These are phyloP conservation scores for Cryomyces minteri DNA, from an alignment of 495 filamentous ascomycete species.

Conservation along the genomic window DNA sequence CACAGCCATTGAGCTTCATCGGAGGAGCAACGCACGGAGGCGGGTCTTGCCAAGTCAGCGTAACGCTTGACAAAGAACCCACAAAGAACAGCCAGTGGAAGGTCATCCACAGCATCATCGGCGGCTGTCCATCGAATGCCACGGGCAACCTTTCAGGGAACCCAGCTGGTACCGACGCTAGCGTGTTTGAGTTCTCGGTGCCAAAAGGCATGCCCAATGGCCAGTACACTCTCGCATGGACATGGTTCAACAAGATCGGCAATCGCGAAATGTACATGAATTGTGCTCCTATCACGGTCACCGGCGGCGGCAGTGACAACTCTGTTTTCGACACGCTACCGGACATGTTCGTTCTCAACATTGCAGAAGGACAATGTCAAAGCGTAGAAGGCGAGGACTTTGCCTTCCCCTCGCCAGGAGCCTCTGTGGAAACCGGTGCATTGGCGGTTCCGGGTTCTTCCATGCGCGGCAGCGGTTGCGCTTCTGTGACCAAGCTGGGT, in stretches of 20 bases:
- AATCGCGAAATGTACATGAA: constrained; percentile 92
- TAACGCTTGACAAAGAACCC: constrained; percentile 43
- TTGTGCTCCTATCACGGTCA: constrained; percentile 58
- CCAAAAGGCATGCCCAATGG: constrained; percentile 38
- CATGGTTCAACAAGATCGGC: constrained; percentile 81
- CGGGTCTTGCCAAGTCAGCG: constrained; percentile 69
- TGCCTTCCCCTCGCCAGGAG: constrained; percentile 36
- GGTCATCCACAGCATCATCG: constrained; percentile 67
- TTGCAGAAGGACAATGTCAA: constrained; percentile 32
- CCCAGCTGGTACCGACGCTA: background rate
- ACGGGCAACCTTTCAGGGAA: constrained; percentile 24
- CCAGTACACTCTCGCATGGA: constrained; percentile 57
- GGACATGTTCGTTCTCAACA: constrained; percentile 66
- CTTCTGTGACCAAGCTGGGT: constrained; percentile 9
- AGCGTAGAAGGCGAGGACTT: constrained; percentile 27
- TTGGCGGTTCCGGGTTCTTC: background rate
- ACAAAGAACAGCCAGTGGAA: constrained; percentile 33
- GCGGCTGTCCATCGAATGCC: constrained; percentile 50
- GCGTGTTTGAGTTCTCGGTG: constrained; percentile 35
- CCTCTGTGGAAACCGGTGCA: constrained; percentile 23
- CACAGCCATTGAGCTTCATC: constrained; percentile 33
- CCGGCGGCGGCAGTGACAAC: constrained; percentile 24
- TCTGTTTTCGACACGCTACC: constrained; percentile 42
- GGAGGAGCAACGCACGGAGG: constrained; percentile 61
- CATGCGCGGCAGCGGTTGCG: constrained; percentile 3